These are phyloP conservation scores for Podospora bellae-mahoneyi DNA, from an alignment of 495 filamentous ascomycete genomes.

Conservation along the genomic window DNA sequence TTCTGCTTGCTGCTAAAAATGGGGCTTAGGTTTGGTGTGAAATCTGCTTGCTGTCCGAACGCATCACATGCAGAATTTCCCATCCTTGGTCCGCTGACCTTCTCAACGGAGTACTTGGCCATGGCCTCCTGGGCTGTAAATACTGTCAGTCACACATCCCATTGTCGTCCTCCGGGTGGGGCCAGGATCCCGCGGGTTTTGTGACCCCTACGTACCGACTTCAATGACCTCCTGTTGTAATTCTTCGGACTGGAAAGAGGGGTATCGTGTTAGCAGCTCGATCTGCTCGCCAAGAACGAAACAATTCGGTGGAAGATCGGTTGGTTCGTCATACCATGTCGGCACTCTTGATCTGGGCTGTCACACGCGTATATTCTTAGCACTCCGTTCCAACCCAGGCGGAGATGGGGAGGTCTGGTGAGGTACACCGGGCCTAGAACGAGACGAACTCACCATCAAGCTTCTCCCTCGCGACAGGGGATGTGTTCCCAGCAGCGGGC, in stretches of 20 bases:
- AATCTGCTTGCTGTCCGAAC: not conserved
- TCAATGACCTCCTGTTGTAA: constrained; percentile 95
- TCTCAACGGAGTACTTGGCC: constrained; percentile 88
- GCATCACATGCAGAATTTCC: not conserved
- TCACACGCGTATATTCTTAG: constrained; percentile 4
- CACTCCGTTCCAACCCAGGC: constrained; percentile 1
- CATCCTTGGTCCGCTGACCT: constrained; percentile 50
- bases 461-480: constrained; percentile 38
- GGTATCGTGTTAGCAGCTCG: constrained; percentile 26
- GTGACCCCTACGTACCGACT: constrained; percentile 64
- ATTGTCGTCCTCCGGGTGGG: not conserved
- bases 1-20: constrained; percentile 9
- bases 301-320: constrained; percentile 7
- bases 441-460: constrained; percentile 32
- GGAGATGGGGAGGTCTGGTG: not conserved
- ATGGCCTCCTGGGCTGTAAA: constrained; percentile 83
- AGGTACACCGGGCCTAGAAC: not conserved
- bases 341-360: constrained; percentile 93
- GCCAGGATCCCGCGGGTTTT: not conserved
- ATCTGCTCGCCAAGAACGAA: not conserved
- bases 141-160: constrained; percentile 11
- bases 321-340: constrained; percentile 72
- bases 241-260: constrained; percentile 73
- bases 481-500: constrained; percentile 20
- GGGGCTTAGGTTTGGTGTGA: not conserved